phyloP scores from a whole-genome alignment of 1,284 basidiomycete genomes.

The Anthracocystis setariae region DNA sequence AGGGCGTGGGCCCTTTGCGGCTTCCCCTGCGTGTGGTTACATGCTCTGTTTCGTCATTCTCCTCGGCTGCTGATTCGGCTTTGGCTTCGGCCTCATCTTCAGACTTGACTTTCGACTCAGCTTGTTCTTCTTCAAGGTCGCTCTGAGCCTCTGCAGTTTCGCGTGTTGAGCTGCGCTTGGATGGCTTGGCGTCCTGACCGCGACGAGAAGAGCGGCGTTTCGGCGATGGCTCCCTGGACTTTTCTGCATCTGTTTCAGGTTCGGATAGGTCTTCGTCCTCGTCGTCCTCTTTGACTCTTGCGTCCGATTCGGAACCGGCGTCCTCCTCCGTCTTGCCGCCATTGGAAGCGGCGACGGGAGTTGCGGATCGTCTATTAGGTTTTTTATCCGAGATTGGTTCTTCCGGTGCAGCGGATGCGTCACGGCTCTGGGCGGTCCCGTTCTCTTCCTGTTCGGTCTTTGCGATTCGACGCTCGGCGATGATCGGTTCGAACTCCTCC shows the following conservation, averaged over 20 bases:
- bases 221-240: slow-evolving; percentile 24
- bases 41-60: slow-evolving; percentile 50
- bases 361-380: slow-evolving; percentile 16
- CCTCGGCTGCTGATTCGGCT: too few relatives aligned
- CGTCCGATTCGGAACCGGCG: slow-evolving; percentile 12
- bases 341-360: slow-evolving; percentile 5
- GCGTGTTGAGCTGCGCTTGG: slow-evolving; percentile 17
- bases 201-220: slow-evolving; percentile 30
- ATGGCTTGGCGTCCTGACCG: slow-evolving; percentile 22
- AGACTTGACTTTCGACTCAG: slow-evolving; percentile 16
- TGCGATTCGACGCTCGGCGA: slow-evolving; percentile 36
- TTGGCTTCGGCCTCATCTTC: slow-evolving; percentile 35
- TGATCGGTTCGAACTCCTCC: slow-evolving; percentile 42
- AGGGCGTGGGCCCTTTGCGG: slow-evolving; percentile 26
- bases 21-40: slow-evolving; percentile 30
- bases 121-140: slow-evolving; percentile 21
- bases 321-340: slow-evolving; percentile 3
- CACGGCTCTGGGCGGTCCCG: neutral
- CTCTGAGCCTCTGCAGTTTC: slow-evolving; percentile 31
- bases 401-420: slow-evolving; percentile 1
- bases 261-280: slow-evolving; percentile 43
- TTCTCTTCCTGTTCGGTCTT: slow-evolving; percentile 23
- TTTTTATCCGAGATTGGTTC: slow-evolving; percentile 10
- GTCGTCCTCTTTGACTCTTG: slow-evolving; percentile 8
- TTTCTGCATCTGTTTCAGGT: slow-evolving; percentile 32